A percentile compares a stretch with the other conserved stretches of the same genome.
These are phyloP conservation scores for Sphaerostilbella broomeana DNA, from an alignment of 2,329 filamentous ascomycete species.

Conservation along the genomic window DNA sequence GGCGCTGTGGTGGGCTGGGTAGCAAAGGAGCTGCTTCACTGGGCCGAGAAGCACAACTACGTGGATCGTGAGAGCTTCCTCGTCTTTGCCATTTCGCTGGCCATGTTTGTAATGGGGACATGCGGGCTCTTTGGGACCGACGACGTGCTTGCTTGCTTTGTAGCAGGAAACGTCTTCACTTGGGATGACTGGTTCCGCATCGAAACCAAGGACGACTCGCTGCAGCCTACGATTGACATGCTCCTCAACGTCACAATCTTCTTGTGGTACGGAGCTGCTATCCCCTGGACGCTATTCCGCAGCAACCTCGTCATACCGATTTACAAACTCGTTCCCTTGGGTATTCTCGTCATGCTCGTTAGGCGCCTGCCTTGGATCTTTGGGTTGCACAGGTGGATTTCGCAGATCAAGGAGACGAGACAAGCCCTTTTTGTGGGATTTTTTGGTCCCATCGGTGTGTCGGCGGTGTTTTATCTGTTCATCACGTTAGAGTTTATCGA, in stretches of 20 bases:
- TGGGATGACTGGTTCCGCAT: conserved; percentile 93
- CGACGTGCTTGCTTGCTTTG: conserved; percentile 86
- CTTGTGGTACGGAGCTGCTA: conserved; percentile 83
- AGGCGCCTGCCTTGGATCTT: conserved; percentile 73
- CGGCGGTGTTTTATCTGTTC: conserved; percentile 85
- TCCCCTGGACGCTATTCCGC: conserved; percentile 69
- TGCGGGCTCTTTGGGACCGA: conserved; percentile 83
- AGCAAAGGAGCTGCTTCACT: conserved; percentile 75
- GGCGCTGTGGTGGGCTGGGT: conserved; percentile 73
- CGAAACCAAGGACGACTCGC: conserved; percentile 79
- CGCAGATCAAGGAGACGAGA: conserved; percentile 65
- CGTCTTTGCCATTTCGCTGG: conserved; percentile 77
- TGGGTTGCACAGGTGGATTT: conserved; percentile 66
- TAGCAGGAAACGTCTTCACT: conserved; percentile 84
- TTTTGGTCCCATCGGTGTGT: conserved; percentile 88
- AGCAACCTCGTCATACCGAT: conserved; percentile 63
- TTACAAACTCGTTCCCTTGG: conserved; percentile 65
- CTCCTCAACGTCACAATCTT: conserved; percentile 83
- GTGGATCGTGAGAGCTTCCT: conserved; percentile 84
- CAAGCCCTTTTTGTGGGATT: conserved; percentile 86
- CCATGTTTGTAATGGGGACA: conserved; percentile 80
- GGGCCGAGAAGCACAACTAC: conserved; percentile 72
- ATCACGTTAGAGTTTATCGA: conserved; percentile 68
- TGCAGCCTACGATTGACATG: conserved; percentile 96
- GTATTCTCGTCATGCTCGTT: conserved; percentile 68